Evolutionary conservation across 345 rosid species (phyloP).

Genomic region (Hibiscus mutabilis): DNA sequence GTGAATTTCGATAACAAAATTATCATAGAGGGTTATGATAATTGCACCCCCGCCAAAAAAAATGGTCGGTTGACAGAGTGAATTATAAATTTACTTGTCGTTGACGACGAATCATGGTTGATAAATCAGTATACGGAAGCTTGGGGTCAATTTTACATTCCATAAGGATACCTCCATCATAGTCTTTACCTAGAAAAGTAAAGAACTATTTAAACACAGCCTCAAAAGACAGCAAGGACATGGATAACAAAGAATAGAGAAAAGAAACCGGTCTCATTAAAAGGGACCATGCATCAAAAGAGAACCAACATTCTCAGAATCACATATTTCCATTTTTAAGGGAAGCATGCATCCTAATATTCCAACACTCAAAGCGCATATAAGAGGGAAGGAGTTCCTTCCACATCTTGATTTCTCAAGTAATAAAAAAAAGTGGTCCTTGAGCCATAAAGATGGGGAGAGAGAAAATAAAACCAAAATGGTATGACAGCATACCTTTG

Average conservation of each 20-base stretch:
- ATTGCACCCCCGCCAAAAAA: not conserved
- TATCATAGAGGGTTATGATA: not conserved
- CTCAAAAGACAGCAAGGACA: not conserved
- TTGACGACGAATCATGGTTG: constrained; percentile 87
- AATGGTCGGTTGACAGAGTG: not conserved
- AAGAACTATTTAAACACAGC: not conserved
- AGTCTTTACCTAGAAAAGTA: constrained; percentile 69
- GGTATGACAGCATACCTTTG: constrained; percentile 57
- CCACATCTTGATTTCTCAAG: not conserved
- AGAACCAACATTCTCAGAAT: not conserved
- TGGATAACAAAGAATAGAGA: not conserved
- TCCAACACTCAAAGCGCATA: not conserved
- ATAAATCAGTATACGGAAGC: constrained; percentile 90
- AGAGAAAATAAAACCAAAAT: not conserved
- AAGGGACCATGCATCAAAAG: not conserved
- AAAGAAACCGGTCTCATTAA: not conserved
- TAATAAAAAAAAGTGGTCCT: not conserved
- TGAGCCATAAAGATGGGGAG: not conserved
- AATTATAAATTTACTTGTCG: constrained; percentile 52
- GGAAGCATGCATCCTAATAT: not conserved
- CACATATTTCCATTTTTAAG: not conserved
- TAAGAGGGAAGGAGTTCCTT: not conserved
- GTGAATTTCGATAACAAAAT: not conserved
- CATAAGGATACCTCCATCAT: constrained; percentile 98
- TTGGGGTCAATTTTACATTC: constrained; percentile 97